Evolutionary conservation across 768 basidiomycete species (phyloP).

Genomic region (Rhizopogon vesiculosus): DNA sequence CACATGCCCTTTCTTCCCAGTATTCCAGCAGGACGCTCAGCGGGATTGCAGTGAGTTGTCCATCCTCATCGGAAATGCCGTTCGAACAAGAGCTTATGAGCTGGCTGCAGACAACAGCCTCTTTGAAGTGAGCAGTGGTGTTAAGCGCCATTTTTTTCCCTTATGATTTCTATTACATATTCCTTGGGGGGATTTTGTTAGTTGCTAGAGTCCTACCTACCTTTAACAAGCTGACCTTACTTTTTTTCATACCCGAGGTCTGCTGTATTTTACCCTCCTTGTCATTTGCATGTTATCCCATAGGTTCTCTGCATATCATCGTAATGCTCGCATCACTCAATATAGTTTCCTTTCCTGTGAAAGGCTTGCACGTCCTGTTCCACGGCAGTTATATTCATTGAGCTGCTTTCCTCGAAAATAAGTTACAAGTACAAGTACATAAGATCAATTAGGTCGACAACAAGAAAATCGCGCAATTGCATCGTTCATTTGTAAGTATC

Average conservation of each 20-base stretch:
- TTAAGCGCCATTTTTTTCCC: conserved; percentile 2
- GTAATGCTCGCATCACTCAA: conserved; percentile 33
- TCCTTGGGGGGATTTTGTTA: conserved; percentile 14
- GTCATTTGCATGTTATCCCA: conserved; percentile 33
- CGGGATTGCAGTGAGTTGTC: conserved; percentile 58
- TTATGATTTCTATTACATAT: conserved; percentile 7
- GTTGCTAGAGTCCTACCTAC: conserved; percentile 22
- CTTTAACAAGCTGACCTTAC: conserved; percentile 33
- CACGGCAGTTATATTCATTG: not conserved
- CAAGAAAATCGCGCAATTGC: not conserved
- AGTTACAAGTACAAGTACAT: too few relatives aligned
- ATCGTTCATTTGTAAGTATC: not conserved
- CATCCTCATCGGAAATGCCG: conserved; percentile 27
- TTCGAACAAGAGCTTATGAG: conserved; percentile 32
- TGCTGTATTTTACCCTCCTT: conserved; percentile 37
- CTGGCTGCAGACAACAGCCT: conserved; percentile 32
- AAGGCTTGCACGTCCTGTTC: not conserved
- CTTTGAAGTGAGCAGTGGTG: conserved; percentile 20
- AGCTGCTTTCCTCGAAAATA: too few relatives aligned
- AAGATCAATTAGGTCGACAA: too few relatives aligned
- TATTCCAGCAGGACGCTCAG: conserved; percentile 72
- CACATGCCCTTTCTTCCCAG: conserved; percentile 67
- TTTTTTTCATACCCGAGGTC: conserved; percentile 32
- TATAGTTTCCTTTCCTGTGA: conserved; percentile 9
- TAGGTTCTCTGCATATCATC: conserved; percentile 29